These are phyloP conservation scores for Turritis glabra DNA, from an alignment of 345 rosid genomes.

Conservation along the genomic window DNA sequence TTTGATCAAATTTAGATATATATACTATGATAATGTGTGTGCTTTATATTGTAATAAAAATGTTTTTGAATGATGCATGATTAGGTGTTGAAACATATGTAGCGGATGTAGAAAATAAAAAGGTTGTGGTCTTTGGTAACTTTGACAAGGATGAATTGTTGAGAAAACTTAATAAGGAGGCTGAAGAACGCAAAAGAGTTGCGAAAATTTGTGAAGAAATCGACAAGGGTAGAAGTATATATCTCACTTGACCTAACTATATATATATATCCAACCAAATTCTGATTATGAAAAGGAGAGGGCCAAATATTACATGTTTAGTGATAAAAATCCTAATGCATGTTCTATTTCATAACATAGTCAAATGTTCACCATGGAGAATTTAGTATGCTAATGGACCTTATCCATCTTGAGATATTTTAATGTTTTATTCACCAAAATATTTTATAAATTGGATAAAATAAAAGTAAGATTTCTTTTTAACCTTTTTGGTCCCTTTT, in stretches of 20 bases:
- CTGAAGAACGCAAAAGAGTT: neutral
- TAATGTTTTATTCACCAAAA: neutral
- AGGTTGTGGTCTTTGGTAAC: conserved; percentile 6
- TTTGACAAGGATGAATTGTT: conserved; percentile 1
- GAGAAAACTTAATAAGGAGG: neutral
- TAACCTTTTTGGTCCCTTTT: too few relatives aligned
- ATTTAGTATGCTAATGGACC: neutral
- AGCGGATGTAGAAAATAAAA: neutral
- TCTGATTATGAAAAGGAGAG: neutral
- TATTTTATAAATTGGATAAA: neutral
- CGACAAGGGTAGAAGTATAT: neutral
- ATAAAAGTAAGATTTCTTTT: neutral
- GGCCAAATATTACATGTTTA: neutral
- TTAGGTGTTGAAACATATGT: conserved; percentile 5
- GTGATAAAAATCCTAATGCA: neutral
- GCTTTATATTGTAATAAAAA: neutral
- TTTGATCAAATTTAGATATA: neutral
- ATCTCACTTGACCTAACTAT: neutral
- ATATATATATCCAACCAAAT: too few relatives aligned
- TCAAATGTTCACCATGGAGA: neutral
- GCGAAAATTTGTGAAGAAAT: neutral
- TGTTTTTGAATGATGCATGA: neutral
- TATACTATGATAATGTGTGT: neutral
- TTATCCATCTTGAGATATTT: neutral
- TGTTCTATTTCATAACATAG: neutral